Evolutionary conservation across 2,329 filamentous ascomycete species (phyloP), one percentile per base, ranked within the genome.

Genomic region (Fusarium nanum): DNA sequence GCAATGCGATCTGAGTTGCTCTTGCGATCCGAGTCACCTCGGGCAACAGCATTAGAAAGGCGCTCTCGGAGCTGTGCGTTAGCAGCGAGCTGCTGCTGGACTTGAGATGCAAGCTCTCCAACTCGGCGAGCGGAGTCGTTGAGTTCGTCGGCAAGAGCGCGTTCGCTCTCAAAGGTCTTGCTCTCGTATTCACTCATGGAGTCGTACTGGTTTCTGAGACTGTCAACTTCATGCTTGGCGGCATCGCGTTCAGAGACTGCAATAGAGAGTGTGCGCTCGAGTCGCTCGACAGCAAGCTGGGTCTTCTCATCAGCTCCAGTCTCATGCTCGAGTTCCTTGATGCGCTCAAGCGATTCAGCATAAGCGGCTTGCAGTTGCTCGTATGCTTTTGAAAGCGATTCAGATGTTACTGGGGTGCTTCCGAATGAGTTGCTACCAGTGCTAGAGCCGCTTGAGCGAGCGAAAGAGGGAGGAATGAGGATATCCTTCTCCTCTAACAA

Each of bases 401-500:
- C 86, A 0, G 92, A 93, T 13, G 90, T 90, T 18, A 89, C 87
- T 37, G 87, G 85, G 3, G 80, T 77, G 18, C 59, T 58, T 80
- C 81, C 47, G 79, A 78, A 48, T 4, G 65, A 61, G 20, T 70
- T 66, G 56, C 75, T 77, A 72, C 57, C 57, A 10, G 67, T 73
- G 58, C 74, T 77, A 71, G 71, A 76, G 75, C 70, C 76, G 57
- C 83, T 84, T 13, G 78, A 77, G 59, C 84, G 84, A 53, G 82
- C 84, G 60, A 87, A 81, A 18, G 86, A 86, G 47, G 89, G 89
- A 0, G 91, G 90, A 25, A 92, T 89, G 42, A 90, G 84, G 58
- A 94, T 93, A 75, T 98, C 94, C 72, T 94, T 92, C 78, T 97
- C 93, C 65, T 90, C 84, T 22, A 98, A 86, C 27, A 98, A 84